These are phyloP conservation scores for Kwoniella shivajii DNA, from an alignment of 1,284 basidiomycete genomes.

Conservation along the genomic window DNA sequence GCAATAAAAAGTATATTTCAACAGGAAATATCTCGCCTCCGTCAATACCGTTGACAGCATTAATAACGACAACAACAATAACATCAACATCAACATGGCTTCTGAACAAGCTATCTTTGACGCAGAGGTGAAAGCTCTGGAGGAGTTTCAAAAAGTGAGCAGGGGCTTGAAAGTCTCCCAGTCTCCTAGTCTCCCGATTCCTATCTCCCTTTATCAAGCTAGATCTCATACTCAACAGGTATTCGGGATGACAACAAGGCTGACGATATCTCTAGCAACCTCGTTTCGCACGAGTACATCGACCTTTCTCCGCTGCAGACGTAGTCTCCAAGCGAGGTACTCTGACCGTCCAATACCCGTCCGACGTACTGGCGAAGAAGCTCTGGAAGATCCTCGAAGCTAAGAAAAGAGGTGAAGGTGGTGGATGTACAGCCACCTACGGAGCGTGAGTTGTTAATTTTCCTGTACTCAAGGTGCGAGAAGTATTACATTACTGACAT, in stretches of 20 bases:
- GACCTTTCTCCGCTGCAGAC: slow-evolving; percentile 89
- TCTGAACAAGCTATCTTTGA: slow-evolving; percentile 60
- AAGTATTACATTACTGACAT: neutral
- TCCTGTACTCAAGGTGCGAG: neutral
- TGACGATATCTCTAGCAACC: slow-evolving; percentile 62
- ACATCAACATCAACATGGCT: slow-evolving; percentile 25
- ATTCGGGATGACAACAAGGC: neutral
- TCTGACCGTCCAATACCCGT: slow-evolving; percentile 81
- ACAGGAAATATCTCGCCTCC: neutral
- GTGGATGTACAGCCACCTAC: slow-evolving; percentile 63
- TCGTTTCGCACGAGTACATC: slow-evolving; percentile 79
- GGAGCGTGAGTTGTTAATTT: slow-evolving; percentile 79
- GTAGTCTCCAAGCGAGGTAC: slow-evolving; percentile 95
- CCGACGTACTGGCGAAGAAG: slow-evolving; percentile 83
- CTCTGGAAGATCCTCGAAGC: slow-evolving; percentile 63
- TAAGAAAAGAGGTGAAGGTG: slow-evolving; percentile 54
- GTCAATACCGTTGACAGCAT: neutral
- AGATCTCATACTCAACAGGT: neutral
- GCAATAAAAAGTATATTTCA: neutral
- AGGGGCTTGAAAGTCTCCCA: neutral
- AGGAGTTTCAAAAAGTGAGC: slow-evolving; percentile 88
- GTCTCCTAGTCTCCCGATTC: slow-evolving; percentile 9
- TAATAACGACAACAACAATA: neutral
- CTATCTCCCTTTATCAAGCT: neutral
- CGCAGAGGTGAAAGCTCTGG: slow-evolving; percentile 78